phyloP scores from a whole-genome alignment of 2,329 filamentous ascomycete species.

The Penicillium sp. region DNA sequence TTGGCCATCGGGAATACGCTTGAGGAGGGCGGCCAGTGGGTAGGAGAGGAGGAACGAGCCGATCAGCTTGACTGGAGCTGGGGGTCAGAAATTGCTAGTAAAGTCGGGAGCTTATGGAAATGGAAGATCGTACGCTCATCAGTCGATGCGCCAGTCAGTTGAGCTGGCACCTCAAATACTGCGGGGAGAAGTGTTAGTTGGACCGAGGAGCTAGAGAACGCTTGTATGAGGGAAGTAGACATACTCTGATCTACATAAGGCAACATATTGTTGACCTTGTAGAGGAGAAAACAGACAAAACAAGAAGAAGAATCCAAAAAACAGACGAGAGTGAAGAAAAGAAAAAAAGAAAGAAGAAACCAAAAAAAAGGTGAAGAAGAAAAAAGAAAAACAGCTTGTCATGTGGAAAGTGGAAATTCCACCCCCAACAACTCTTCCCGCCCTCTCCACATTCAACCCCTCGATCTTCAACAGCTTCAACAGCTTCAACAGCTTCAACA shows the following conservation, averaged over 20 bases:
- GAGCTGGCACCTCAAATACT: slow-evolving; percentile 63
- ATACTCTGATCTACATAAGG: slow-evolving; percentile 64
- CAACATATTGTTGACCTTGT: slow-evolving; percentile 57
- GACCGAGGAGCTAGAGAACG: slow-evolving; percentile 13
- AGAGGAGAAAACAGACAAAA: slow-evolving; percentile 8
- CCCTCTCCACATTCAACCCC: slow-evolving; percentile 9
- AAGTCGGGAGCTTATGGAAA: neutral
- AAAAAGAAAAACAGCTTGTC: slow-evolving; percentile 11
- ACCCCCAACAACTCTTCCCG: slow-evolving; percentile 14
- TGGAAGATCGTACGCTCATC: slow-evolving; percentile 57
- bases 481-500: neutral
- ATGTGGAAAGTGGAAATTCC: slow-evolving; percentile 13
- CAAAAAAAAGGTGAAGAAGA: neutral
- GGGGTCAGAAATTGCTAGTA: slow-evolving; percentile 5
- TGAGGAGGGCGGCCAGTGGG: slow-evolving; percentile 82
- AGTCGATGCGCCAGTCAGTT: slow-evolving; percentile 59
- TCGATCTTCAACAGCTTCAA: slow-evolving; percentile 2
- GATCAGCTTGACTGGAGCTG: slow-evolving; percentile 80
- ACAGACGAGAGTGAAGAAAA: slow-evolving; percentile 5
- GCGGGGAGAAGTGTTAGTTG: slow-evolving; percentile 18
- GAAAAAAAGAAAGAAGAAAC: neutral
- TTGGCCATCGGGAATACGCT: slow-evolving; percentile 81
- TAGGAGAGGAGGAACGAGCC: slow-evolving; percentile 89
- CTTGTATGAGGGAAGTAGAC: slow-evolving; percentile 7
- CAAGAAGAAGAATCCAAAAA: slow-evolving; percentile 3